Percentiles rank a stretch among this genome's conserved stretches.
These are phyloP conservation scores for Chlamydomonas eustigma DNA, from an alignment of 139 green algal genomes.

Conservation along the genomic window DNA sequence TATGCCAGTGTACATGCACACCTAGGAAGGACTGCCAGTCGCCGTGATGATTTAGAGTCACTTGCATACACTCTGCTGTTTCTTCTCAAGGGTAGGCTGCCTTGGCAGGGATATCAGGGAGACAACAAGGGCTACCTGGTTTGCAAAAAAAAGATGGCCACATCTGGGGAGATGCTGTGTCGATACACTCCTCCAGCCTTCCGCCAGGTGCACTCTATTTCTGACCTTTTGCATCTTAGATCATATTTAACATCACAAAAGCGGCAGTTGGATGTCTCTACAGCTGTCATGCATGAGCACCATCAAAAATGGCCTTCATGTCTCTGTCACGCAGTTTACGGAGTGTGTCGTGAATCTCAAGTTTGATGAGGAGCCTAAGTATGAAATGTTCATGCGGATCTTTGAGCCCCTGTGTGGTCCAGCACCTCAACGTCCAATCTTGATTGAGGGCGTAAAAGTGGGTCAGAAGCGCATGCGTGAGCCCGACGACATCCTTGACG, in stretches of 20 bases:
- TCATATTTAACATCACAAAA: no score
- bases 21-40: constrained; percentile 88
- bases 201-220: constrained; percentile 57
- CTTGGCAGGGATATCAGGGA: constrained; percentile 77
- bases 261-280: no score
- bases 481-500: constrained; percentile 49
- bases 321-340: constrained; percentile 59
- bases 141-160: constrained; percentile 99
- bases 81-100: constrained; percentile 86
- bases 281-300: no score
- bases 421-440: background rate
- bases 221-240: no score
- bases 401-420: constrained; percentile 85
- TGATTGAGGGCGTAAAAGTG: constrained; percentile 36
- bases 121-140: constrained; percentile 99
- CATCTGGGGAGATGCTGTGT: constrained; percentile 91
- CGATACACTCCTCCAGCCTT: constrained; percentile 87
- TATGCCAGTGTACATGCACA: constrained; percentile 98
- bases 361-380: constrained; percentile 15
- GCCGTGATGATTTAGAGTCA: constrained; percentile 95
- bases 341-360: constrained; percentile 97
- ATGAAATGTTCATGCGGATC: constrained; percentile 67
- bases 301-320: no score
- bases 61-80: constrained; percentile 99
- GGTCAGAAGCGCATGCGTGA: constrained; percentile 84